These are phyloP conservation scores for Candida dajiaensis DNA, from an alignment of 805 yeast genomes.

Conservation along the genomic window DNA sequence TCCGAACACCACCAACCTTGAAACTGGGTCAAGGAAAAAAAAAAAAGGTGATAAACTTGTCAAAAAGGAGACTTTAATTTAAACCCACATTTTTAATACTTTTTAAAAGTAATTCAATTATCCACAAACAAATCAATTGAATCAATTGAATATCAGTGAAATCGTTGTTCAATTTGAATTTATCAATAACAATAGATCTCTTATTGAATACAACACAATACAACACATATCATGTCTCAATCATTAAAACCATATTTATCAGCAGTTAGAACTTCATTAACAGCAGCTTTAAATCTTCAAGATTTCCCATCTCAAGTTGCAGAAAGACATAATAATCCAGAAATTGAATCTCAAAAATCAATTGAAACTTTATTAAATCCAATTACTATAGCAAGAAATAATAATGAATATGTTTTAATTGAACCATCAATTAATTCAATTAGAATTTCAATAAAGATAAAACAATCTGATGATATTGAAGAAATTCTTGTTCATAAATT, in stretches of 20 bases:
- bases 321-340: slow-evolving; percentile 97
- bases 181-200: too few relatives aligned
- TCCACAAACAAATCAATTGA: too few relatives aligned
- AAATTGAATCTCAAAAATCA: slow-evolving; percentile 81
- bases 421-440: slow-evolving; percentile 93
- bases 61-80: neutral
- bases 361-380: slow-evolving; percentile 85
- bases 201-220: too few relatives aligned
- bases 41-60: too few relatives aligned
- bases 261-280: slow-evolving; percentile 88
- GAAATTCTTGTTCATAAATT: slow-evolving; percentile 90
- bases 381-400: slow-evolving; percentile 86
- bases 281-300: slow-evolving; percentile 88
- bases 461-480: slow-evolving; percentile 97
- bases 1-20: neutral
- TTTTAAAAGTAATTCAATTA: too few relatives aligned
- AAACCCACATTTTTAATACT: too few relatives aligned
- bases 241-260: slow-evolving; percentile 91
- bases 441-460: slow-evolving; percentile 84
- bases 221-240: slow-evolving; percentile 60
- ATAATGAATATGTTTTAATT: slow-evolving; percentile 84
- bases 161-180: slow-evolving; percentile 21
- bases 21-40: too few relatives aligned
- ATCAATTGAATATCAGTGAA: neutral
- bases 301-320: slow-evolving; percentile 93